Conservation (phyloP, 352 stramenopile species). For the Phytopythium vexans region DNA sequence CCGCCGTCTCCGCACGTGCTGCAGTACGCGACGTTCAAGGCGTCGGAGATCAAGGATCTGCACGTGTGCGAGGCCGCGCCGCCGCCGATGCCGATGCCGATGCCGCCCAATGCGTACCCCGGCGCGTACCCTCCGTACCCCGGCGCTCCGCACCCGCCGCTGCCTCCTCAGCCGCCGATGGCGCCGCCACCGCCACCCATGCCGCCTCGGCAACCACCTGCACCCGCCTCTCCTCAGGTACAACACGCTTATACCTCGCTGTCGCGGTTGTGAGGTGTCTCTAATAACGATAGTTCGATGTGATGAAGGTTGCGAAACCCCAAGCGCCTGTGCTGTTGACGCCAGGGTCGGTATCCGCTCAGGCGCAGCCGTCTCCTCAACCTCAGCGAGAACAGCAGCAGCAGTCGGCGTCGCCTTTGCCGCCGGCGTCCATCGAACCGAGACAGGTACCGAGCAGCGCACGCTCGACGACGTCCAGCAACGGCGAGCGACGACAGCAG, state of each 20-base stretch:
- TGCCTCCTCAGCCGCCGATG: slow-evolving; percentile 9
- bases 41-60: slow-evolving; percentile 82
- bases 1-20: slow-evolving; percentile 71
- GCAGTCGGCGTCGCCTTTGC: neutral
- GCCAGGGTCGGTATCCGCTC: slow-evolving; percentile 43
- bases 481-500: slow-evolving; percentile 3
- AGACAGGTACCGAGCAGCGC: neutral
- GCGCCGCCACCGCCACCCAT: neutral
- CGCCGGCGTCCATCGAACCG: neutral
- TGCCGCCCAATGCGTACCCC: slow-evolving; percentile 9
- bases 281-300: too few relatives aligned
- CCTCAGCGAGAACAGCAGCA: slow-evolving; percentile 4
- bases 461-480: neutral
- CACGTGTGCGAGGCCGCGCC: slow-evolving; percentile 79
- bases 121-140: slow-evolving; percentile 14
- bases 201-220: slow-evolving; percentile 1
- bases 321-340: slow-evolving; percentile 46
- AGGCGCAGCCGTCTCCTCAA: slow-evolving; percentile 19
- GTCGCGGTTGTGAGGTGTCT: too few relatives aligned
- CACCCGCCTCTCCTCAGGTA: too few relatives aligned
- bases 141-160: slow-evolving; percentile 17
- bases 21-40: slow-evolving; percentile 82
- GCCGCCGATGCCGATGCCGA: slow-evolving; percentile 10
- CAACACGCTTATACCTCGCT: too few relatives aligned
- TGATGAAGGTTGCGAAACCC: slow-evolving; percentile 7